These are phyloP conservation scores for Saccharomycopsis phalli DNA, from an alignment of 1,139 yeast species.

Conservation along the genomic window DNA sequence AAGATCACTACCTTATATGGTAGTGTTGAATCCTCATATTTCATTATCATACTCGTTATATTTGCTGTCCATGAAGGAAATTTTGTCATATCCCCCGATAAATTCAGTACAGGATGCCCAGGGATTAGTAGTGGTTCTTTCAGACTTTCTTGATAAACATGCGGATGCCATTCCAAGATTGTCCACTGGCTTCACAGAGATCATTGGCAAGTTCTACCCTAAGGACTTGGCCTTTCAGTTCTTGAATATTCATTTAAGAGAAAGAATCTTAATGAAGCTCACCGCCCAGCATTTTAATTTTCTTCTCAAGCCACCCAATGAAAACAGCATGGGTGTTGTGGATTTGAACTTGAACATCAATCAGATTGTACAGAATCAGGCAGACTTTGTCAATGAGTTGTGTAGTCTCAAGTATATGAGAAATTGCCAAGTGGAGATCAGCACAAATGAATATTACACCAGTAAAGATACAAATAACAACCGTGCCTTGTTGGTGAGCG, in stretches of 20 bases:
- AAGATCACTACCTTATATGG: conserved; percentile 70
- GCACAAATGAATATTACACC: conserved; percentile 20
- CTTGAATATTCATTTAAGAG: conserved; percentile 69
- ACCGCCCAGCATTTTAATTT: conserved; percentile 78
- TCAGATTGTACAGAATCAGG: conserved; percentile 50
- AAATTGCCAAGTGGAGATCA: conserved; percentile 29
- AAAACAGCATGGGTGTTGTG: conserved; percentile 60
- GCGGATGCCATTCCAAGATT: conserved; percentile 73
- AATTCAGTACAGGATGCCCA: conserved; percentile 46
- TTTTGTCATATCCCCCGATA: conserved; percentile 39
- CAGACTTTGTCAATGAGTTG: conserved; percentile 72
- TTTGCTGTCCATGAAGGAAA: conserved; percentile 56
- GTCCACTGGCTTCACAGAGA: conserved; percentile 78
- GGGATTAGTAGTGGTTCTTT: conserved; percentile 42
- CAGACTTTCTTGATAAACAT: conserved; percentile 61
- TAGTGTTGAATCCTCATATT: conserved; percentile 80
- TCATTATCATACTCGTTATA: conserved; percentile 73
- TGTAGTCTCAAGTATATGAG: conserved; percentile 44
- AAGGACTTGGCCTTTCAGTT: conserved; percentile 47
- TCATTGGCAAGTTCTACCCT: conserved; percentile 40
- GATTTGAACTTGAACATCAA: conserved; percentile 55
- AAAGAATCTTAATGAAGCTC: conserved; percentile 76
- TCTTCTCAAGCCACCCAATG: conserved; percentile 37
- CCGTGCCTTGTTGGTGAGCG: conserved; percentile 19
- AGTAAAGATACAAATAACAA: conserved; percentile 12